These are phyloP conservation scores for Chlamydomonas incerta DNA, from an alignment of 139 green algal species.

Conservation along the genomic window DNA sequence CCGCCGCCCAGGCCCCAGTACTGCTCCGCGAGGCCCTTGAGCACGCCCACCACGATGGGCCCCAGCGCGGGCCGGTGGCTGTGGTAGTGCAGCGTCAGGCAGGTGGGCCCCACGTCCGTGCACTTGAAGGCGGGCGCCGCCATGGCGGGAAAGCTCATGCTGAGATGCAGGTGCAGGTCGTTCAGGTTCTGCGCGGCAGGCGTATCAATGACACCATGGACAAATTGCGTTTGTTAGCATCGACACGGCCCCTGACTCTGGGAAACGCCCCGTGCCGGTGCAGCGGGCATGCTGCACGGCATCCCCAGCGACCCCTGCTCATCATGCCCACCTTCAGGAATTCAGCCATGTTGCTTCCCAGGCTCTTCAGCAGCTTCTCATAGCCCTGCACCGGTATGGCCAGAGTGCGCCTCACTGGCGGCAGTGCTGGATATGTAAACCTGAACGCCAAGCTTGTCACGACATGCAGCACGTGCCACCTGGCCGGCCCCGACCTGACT, in stretches of 20 bases:
- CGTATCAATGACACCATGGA: neutral
- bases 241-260: no score
- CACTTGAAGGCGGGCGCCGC: constrained; percentile 54
- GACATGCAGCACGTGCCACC: no score
- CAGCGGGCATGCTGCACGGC: no score
- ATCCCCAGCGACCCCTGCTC: no score
- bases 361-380: constrained; percentile 51
- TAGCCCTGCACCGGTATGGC: no score
- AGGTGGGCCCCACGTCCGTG: constrained; percentile 48
- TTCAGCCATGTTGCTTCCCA: constrained; percentile 60
- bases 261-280: no score
- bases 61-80: constrained; percentile 42
- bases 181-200: constrained; percentile 52
- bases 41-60: constrained; percentile 57
- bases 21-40: constrained; percentile 16
- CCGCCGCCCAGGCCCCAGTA: constrained; percentile 36
- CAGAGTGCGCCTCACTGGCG: no score
- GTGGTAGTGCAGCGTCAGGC: constrained; percentile 62
- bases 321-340: constrained; percentile 40
- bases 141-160: constrained; percentile 48
- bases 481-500: no score
- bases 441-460: neutral
- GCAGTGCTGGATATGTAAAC: no score
- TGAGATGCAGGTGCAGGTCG: constrained; percentile 66
- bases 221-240: no score